These are phyloP conservation scores for Colletotrichum costaricense DNA, from an alignment of 2,329 filamentous ascomycete genomes.

Conservation along the genomic window DNA sequence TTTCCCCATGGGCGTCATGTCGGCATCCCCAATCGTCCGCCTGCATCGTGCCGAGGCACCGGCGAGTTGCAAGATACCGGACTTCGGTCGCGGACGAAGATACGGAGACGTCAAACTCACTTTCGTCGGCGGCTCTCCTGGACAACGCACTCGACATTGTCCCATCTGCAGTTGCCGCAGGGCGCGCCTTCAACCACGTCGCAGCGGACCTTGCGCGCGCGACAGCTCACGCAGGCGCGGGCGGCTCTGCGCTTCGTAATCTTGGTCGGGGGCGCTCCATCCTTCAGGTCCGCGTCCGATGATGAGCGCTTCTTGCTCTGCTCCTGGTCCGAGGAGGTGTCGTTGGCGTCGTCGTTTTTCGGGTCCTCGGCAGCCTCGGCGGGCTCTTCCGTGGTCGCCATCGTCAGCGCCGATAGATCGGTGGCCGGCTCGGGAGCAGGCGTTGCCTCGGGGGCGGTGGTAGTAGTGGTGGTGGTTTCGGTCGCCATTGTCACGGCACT, in stretches of 20 bases:
- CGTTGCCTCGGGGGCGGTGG: slow-evolving; percentile 6
- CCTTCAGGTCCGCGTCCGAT: slow-evolving; percentile 30
- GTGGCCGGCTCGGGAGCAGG: slow-evolving; percentile 15
- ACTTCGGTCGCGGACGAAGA: no score
- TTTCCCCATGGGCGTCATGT: not conserved
- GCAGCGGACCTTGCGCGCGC: slow-evolving; percentile 90
- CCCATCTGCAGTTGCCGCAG: slow-evolving; percentile 87
- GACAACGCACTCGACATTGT: slow-evolving; percentile 81
- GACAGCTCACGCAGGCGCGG: slow-evolving; percentile 89
- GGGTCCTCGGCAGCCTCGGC: slow-evolving; percentile 7
- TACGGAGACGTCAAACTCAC: slow-evolving; percentile 63
- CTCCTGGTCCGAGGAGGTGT: slow-evolving; percentile 27
- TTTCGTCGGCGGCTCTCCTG: slow-evolving; percentile 88
- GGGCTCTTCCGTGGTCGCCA: slow-evolving; percentile 6
- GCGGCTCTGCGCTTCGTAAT: slow-evolving; percentile 85
- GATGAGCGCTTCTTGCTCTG: slow-evolving; percentile 36
- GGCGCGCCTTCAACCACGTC: slow-evolving; percentile 91
- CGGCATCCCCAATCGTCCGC: not conserved
- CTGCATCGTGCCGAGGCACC: not conserved
- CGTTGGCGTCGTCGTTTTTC: slow-evolving; percentile 28
- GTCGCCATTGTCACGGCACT: slow-evolving; percentile 20
- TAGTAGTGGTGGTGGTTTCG: slow-evolving; percentile 23
- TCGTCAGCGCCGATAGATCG: slow-evolving; percentile 24
- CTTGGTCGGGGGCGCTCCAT: slow-evolving; percentile 52
- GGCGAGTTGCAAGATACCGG: no score